Conservation (phyloP, 2,329 filamentous ascomycete genomes). For the Colletotrichum sp. region DNA sequence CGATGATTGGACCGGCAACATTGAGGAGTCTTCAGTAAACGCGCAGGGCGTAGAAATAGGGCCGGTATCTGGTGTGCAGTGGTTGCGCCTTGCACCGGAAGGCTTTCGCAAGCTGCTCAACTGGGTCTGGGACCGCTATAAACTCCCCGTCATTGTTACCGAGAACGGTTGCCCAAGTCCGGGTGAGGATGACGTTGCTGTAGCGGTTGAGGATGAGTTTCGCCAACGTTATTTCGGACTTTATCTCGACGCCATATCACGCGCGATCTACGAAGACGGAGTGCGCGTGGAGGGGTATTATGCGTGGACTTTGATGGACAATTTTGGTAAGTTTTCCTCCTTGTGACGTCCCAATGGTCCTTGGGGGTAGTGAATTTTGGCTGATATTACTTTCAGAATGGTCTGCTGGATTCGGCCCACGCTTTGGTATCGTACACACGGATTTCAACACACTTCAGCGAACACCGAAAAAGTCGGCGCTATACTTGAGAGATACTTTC, state of each 20-base stretch:
- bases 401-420: conserved; percentile 27
- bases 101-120: conserved; percentile 34
- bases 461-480: conserved; percentile 28
- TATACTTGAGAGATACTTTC: conserved; percentile 23
- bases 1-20: conserved; percentile 30
- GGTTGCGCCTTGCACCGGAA: conserved; percentile 24
- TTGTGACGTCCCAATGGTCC: too few relatives aligned
- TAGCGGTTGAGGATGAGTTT: conserved; percentile 20
- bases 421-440: conserved; percentile 31
- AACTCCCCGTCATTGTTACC: conserved; percentile 32
- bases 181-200: conserved; percentile 26
- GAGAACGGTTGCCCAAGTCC: conserved; percentile 34
- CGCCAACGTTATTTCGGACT: conserved; percentile 24
- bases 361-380: too few relatives aligned
- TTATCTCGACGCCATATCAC: conserved; percentile 29
- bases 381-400: background rate
- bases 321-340: conserved; percentile 32
- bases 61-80: background rate
- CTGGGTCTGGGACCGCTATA: conserved; percentile 27
- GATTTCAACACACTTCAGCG: conserved; percentile 30
- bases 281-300: conserved; percentile 36
- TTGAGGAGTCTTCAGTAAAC: conserved; percentile 26
- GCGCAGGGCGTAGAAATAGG: conserved; percentile 29
- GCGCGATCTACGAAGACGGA: conserved; percentile 30
- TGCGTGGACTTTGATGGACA: conserved; percentile 40